A percentile compares a stretch with the other conserved stretches of the same genome.
Evolutionary conservation across 2,329 filamentous ascomycete genomes (phyloP).

Genomic region (Diaporthe aspalathi): DNA sequence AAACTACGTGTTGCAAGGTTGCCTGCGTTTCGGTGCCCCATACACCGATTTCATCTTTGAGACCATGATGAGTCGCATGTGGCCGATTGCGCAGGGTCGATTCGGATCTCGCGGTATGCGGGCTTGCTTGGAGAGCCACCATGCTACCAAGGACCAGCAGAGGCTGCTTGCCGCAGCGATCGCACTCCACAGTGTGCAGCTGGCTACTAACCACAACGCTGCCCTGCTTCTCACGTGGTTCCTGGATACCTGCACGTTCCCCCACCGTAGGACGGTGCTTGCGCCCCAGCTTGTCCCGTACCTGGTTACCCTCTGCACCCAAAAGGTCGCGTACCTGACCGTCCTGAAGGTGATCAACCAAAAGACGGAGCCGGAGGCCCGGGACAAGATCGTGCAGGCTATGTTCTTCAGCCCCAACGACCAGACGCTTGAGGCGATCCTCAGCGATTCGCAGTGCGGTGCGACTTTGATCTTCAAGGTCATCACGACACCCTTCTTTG

Average conservation of each 20-base stretch:
- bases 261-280: conserved; percentile 87
- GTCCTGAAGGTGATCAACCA: conserved; percentile 99
- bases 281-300: conserved; percentile 93
- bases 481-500: conserved; percentile 95
- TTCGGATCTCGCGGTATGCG: conserved; percentile 97
- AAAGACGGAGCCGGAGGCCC: conserved; percentile 90
- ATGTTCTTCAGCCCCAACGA: conserved; percentile 93
- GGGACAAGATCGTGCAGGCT: conserved; percentile 88
- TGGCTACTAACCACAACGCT: conserved; percentile 96
- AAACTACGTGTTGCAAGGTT: conserved; percentile 98
- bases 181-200: conserved; percentile 94
- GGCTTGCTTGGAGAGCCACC: conserved; percentile 95
- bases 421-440: conserved; percentile 86
- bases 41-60: conserved; percentile 98
- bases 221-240: conserved; percentile 97
- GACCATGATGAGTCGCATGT: conserved; percentile 93
- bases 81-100: conserved; percentile 91
- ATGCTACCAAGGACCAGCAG: conserved; percentile 94
- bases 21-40: conserved; percentile 88
- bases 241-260: conserved; percentile 97
- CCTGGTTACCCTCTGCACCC: conserved; percentile 93
- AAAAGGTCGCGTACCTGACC: conserved; percentile 97
- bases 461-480: conserved; percentile 99
- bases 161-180: conserved; percentile 94
- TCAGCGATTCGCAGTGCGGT: conserved; percentile 90